A percentile compares a stretch with the other conserved stretches of the same genome.
Evolutionary conservation across 495 filamentous ascomycete genomes (phyloP).

Genomic region (Xylaria venustula): DNA sequence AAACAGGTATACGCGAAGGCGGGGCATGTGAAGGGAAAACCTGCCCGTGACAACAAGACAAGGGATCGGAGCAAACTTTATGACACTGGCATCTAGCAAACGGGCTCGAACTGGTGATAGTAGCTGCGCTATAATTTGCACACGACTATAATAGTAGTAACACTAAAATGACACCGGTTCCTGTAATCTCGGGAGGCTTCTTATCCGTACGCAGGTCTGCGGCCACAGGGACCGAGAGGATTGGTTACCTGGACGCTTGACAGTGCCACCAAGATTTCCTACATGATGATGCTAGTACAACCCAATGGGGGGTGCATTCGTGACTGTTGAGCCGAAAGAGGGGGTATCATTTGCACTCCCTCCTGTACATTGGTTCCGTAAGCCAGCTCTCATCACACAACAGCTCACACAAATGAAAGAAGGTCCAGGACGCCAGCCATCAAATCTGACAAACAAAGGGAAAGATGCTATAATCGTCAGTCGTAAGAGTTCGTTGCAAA

Average conservation of each 20-base stretch:
- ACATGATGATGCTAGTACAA: constrained; percentile 16
- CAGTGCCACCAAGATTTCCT: constrained; percentile 6
- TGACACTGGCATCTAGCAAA: neutral
- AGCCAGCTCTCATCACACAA: constrained; percentile 5
- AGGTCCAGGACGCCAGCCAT: constrained; percentile 6
- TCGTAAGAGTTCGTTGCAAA: constrained; percentile 10
- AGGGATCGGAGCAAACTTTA: neutral
- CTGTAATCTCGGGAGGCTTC: constrained; percentile 7
- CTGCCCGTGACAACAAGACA: too few species aligned
- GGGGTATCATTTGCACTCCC: constrained; percentile 13
- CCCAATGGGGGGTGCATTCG: constrained; percentile 6
- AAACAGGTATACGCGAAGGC: too few species aligned
- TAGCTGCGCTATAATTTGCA: constrained; percentile 5
- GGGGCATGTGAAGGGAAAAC: too few species aligned
- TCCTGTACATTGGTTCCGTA: constrained; percentile 10
- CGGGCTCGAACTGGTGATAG: neutral
- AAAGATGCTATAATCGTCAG: constrained; percentile 11
- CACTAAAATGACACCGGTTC: constrained; percentile 1
- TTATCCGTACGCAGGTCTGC: constrained; percentile 10
- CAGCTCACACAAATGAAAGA: constrained; percentile 6
- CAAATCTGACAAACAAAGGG: constrained; percentile 14
- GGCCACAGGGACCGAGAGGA: constrained; percentile 1
- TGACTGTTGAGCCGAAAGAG: neutral
- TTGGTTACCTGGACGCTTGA: neutral
- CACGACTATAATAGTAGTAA: constrained; percentile 5